A percentile compares a stretch with the other conserved stretches of the same genome.
Evolutionary conservation across 352 stramenopile species (phyloP).

Genomic region (Stramenopiles sp.): DNA sequence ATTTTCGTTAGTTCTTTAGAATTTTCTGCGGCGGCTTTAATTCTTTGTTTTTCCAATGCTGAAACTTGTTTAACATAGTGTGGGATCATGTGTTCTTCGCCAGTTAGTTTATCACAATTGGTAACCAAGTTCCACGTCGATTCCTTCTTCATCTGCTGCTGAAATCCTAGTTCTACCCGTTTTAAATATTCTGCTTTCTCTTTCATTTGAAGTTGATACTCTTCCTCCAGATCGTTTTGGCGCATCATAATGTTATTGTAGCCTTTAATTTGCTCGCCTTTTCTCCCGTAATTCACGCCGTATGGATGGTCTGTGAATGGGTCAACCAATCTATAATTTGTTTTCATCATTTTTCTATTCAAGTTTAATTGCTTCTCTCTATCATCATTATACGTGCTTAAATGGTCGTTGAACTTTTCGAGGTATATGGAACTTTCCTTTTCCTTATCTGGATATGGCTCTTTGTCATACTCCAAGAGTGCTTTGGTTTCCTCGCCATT

Average conservation of each 20-base stretch:
- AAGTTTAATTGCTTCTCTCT: background rate
- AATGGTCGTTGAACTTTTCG: background rate
- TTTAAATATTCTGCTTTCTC: background rate
- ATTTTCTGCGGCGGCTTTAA: background rate
- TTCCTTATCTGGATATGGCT: background rate
- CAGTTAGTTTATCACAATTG: constrained; percentile 10
- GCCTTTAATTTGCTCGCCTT: background rate
- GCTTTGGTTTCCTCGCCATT: constrained; percentile 1
- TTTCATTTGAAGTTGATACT: background rate
- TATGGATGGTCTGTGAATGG: background rate
- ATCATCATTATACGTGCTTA: background rate
- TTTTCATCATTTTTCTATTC: background rate
- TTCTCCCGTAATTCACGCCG: background rate
- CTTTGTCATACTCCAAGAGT: background rate
- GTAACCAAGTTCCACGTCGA: constrained; percentile 8
- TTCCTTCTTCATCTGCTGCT: background rate
- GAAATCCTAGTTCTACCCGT: background rate
- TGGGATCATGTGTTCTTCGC: background rate
- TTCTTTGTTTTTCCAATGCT: background rate
- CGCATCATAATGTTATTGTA: background rate
- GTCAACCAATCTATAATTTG: background rate
- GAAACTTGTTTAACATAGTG: background rate
- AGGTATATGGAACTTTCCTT: background rate
- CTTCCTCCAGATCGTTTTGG: background rate
- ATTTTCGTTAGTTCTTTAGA: background rate